phyloP scores from a whole-genome alignment of 768 basidiomycete species.

The Termitomyces sp. region DNA sequence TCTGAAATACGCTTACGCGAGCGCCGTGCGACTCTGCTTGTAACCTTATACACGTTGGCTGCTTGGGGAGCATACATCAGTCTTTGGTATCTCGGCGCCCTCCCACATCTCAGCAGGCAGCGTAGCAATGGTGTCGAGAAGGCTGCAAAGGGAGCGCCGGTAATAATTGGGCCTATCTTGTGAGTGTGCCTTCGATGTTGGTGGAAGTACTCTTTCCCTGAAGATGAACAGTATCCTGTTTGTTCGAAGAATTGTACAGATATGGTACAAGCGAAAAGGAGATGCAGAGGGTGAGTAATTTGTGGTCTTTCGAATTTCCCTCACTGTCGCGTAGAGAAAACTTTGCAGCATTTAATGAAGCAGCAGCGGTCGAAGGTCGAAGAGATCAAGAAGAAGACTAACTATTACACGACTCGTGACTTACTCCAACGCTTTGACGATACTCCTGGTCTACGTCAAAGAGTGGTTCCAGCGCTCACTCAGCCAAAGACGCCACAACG shows the following conservation, averaged over 20 bases:
- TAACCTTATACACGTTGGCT: conserved; percentile 75
- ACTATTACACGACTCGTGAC: conserved; percentile 89
- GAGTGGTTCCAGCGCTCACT: conserved; percentile 23
- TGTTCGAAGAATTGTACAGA: conserved; percentile 74
- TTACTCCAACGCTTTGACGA: conserved; percentile 91
- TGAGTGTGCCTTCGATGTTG: conserved; percentile 36
- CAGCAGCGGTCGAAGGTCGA: conserved; percentile 84
- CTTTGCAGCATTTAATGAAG: conserved; percentile 67
- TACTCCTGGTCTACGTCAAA: conserved; percentile 41
- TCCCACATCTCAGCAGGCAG: conserved; percentile 41
- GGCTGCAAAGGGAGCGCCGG: conserved; percentile 50
- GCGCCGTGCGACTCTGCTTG: conserved; percentile 70
- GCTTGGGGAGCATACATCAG: conserved; percentile 70
- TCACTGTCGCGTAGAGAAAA: conserved; percentile 57
- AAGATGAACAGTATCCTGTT: conserved; percentile 58
- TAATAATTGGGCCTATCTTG: conserved; percentile 75
- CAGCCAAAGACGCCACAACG: conserved; percentile 24
- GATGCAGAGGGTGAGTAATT: conserved; percentile 66
- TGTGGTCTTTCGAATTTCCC: not conserved
- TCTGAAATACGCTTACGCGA: conserved; percentile 86
- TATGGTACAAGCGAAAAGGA: conserved; percentile 80
- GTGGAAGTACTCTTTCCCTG: conserved; percentile 3
- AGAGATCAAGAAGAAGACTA: conserved; percentile 97
- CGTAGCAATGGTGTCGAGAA: conserved; percentile 34
- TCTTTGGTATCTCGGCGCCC: conserved; percentile 64